Conservation (phyloP, 2,329 filamentous ascomycete genomes). For the Ophiosphaerella korrae region DNA sequence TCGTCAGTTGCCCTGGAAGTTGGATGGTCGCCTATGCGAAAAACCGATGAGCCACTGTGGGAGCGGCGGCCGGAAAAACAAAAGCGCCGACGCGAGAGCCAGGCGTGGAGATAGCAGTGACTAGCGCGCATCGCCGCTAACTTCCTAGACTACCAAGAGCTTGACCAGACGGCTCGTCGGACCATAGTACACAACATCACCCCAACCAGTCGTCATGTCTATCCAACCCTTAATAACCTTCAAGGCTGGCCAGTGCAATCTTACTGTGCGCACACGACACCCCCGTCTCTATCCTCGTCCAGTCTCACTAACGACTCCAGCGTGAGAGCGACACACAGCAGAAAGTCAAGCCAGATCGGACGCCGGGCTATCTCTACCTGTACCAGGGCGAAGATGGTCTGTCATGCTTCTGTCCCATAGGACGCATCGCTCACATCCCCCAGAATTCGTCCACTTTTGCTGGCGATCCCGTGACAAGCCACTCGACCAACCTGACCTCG, state of each 20-base stretch:
- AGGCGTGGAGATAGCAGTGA: too few relatives aligned
- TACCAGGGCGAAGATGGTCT: constrained; percentile 82
- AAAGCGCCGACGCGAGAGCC: too few relatives aligned
- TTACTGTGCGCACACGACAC: constrained; percentile 67
- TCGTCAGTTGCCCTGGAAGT: constrained; percentile 35
- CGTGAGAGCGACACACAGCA: constrained; percentile 33
- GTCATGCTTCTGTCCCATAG: constrained; percentile 10
- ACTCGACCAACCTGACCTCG: constrained; percentile 76
- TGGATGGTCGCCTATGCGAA: neutral
- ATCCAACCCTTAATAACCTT: constrained; percentile 88
- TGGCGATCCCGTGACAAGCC: constrained; percentile 82
- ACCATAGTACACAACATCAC: constrained; percentile 21
- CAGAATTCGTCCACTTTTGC: constrained; percentile 93
- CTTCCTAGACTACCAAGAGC: neutral
- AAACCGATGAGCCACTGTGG: too few relatives aligned
- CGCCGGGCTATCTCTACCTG: constrained; percentile 87
- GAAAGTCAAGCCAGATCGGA: constrained; percentile 74
- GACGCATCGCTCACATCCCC: constrained; percentile 15
- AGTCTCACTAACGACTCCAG: constrained; percentile 24
- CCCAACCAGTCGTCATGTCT: constrained; percentile 65
- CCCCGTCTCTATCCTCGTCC: neutral
- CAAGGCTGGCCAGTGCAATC: constrained; percentile 88
- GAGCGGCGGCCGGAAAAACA: too few relatives aligned
- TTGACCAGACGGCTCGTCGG: constrained; percentile 22
- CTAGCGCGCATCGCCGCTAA: constrained; percentile 8